Percentiles rank a stretch among this genome's conserved stretches.
Evolutionary conservation across 306 rosid species (phyloP).

Genomic region (Astragalus membranaceus): DNA sequence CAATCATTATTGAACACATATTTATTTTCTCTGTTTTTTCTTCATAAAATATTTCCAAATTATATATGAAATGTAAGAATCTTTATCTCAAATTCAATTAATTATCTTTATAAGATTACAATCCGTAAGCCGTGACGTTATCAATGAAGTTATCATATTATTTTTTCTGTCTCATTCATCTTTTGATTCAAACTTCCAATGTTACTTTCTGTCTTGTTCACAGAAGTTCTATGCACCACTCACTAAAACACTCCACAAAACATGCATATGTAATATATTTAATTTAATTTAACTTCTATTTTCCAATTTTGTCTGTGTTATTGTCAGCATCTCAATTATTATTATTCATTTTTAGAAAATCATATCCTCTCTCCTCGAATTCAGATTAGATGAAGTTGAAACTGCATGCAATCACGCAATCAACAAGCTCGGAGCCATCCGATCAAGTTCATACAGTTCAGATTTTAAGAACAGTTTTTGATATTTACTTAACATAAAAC

Average conservation of each 20-base stretch:
- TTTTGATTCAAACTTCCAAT: background rate
- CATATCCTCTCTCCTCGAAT: background rate
- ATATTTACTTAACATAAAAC: too few relatives aligned
- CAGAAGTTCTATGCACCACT: background rate
- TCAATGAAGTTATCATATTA: background rate
- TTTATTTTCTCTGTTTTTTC: background rate
- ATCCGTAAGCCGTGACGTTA: conserved; percentile 18
- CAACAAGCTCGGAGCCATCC: too few relatives aligned
- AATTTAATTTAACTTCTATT: background rate
- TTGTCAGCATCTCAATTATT: background rate
- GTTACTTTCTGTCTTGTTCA: background rate
- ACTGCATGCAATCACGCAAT: too few relatives aligned
- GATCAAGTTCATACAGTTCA: too few relatives aligned
- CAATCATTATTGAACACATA: background rate
- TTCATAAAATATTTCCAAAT: background rate
- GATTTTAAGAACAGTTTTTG: too few relatives aligned
- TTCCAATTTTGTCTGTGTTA: background rate
- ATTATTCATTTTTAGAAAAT: background rate
- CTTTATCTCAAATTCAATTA: background rate
- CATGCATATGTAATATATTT: background rate
- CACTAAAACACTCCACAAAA: background rate
- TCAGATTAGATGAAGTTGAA: too few relatives aligned
- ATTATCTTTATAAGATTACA: background rate
- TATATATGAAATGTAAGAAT: background rate
- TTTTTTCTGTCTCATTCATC: background rate